Evolutionary conservation across 2,329 filamentous ascomycete genomes (phyloP).

Genomic region (Dactylellina drechsleri): DNA sequence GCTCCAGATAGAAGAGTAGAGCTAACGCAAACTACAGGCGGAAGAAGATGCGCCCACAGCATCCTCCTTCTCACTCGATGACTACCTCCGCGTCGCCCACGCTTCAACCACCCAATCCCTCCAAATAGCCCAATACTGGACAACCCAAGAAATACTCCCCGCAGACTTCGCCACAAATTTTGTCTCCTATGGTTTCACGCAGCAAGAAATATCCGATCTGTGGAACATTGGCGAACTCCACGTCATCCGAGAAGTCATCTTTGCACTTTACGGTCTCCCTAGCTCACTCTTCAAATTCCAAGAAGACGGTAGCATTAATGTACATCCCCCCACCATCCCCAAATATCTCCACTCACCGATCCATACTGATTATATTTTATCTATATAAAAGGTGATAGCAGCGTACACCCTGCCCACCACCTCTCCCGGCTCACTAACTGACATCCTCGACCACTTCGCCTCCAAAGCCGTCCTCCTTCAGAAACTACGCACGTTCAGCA

Average conservation of each 20-base stretch:
- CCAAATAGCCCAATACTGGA: constrained; percentile 46
- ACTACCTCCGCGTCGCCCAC: constrained; percentile 42
- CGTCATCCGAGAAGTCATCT: constrained; percentile 78
- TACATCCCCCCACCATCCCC: background rate
- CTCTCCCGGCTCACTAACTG: constrained; percentile 52
- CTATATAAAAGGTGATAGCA: constrained; percentile 27
- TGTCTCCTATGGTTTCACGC: constrained; percentile 38
- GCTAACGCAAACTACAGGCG: constrained; percentile 11
- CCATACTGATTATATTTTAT: background rate
- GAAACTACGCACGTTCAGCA: constrained; percentile 56
- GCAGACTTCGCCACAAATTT: constrained; percentile 31
- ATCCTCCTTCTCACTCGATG: constrained; percentile 18
- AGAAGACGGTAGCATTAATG: constrained; percentile 47
- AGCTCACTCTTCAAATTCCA: constrained; percentile 73
- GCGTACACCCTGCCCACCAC: constrained; percentile 33
- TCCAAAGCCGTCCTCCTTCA: constrained; percentile 57
- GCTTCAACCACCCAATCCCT: constrained; percentile 29
- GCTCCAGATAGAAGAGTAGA: background rate
- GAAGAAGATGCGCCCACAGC: constrained; percentile 15
- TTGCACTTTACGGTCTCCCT: constrained; percentile 83
- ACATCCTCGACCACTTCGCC: constrained; percentile 57
- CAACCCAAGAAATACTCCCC: constrained; percentile 31
- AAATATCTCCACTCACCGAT: background rate
- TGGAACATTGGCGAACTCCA: constrained; percentile 74
- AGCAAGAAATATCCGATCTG: constrained; percentile 31